Percentiles rank a stretch among this genome's conserved stretches.
Evolutionary conservation across 345 rosid genomes (phyloP).

Genomic region (Pistacia atlantica): DNA sequence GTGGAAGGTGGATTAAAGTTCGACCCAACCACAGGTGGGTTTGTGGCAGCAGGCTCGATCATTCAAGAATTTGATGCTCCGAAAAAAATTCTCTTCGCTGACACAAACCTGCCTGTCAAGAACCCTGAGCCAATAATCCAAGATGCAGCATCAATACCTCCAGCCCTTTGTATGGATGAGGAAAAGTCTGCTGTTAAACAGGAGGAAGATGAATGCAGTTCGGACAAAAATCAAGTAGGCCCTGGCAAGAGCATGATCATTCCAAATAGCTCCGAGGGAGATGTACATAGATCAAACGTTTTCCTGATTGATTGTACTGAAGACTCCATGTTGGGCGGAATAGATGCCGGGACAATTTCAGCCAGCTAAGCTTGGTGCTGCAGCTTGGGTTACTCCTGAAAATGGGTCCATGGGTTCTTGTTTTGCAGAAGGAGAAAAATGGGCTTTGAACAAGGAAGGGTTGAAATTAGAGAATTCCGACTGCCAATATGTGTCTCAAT

Average conservation of each 20-base stretch:
- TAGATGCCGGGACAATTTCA: conserved; percentile 35
- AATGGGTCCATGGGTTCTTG: conserved; percentile 28
- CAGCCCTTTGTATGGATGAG: conserved; percentile 25
- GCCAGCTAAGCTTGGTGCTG: conserved; percentile 22
- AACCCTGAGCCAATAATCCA: conserved; percentile 28
- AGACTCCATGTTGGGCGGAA: conserved; percentile 32
- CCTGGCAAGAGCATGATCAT: conserved; percentile 17
- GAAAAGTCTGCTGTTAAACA: conserved; percentile 42
- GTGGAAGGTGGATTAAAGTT: conserved; percentile 80
- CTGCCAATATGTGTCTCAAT: conserved; percentile 30
- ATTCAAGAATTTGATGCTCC: conserved; percentile 47
- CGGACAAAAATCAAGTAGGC: conserved; percentile 28
- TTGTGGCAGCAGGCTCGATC: conserved; percentile 58
- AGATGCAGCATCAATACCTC: conserved; percentile 15
- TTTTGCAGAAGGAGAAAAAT: conserved; percentile 19
- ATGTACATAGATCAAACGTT: conserved; percentile 11
- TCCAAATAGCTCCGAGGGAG: conserved; percentile 22
- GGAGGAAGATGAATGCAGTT: conserved; percentile 49
- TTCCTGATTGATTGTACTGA: conserved; percentile 26
- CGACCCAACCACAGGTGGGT: conserved; percentile 69
- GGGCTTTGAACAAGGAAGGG: conserved; percentile 28
- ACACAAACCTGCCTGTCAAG: conserved; percentile 19
- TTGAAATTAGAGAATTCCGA: conserved; percentile 34
- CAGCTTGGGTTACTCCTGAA: conserved; percentile 39
- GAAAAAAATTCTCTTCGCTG: conserved; percentile 31